These are phyloP conservation scores for Microsporum ferrugineum DNA, from an alignment of 2,329 filamentous ascomycete genomes.

Conservation along the genomic window DNA sequence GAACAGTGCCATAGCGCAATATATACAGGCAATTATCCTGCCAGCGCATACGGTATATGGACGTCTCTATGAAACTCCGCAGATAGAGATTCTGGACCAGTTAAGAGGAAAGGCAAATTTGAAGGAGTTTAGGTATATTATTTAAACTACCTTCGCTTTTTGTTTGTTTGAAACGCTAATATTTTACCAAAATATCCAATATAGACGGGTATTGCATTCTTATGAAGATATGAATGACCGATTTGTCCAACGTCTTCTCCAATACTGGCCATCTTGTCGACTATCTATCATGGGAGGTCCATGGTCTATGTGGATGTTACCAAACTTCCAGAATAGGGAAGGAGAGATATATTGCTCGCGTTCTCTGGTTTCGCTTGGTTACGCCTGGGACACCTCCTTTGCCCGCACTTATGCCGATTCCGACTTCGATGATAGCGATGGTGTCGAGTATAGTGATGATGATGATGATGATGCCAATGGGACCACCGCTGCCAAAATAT, in stretches of 20 bases:
- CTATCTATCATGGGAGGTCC: neutral
- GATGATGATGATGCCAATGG: neutral
- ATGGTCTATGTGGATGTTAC: neutral
- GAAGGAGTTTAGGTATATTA: neutral
- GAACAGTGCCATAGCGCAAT: neutral
- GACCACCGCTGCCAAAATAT: neutral
- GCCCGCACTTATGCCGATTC: too few relatives aligned
- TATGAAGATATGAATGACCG: neutral
- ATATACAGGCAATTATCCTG: neutral
- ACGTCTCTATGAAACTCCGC: neutral
- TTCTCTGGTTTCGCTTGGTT: conserved; percentile 1
- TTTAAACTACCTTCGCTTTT: neutral
- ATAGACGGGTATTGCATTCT: neutral
- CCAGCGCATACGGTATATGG: neutral
- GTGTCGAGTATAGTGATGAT: neutral
- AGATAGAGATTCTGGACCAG: neutral
- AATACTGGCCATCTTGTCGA: conserved; percentile 4
- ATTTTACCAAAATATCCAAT: neutral
- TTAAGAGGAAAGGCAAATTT: conserved; percentile 1
- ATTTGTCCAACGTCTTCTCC: neutral
- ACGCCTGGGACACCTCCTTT: neutral
- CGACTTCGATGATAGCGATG: neutral
- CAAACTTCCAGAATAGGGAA: neutral
- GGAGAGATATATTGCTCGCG: neutral
- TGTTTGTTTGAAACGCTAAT: neutral